Evolutionary conservation across 495 filamentous ascomycete species (phyloP).

Genomic region (Penicillium verhagenii): DNA sequence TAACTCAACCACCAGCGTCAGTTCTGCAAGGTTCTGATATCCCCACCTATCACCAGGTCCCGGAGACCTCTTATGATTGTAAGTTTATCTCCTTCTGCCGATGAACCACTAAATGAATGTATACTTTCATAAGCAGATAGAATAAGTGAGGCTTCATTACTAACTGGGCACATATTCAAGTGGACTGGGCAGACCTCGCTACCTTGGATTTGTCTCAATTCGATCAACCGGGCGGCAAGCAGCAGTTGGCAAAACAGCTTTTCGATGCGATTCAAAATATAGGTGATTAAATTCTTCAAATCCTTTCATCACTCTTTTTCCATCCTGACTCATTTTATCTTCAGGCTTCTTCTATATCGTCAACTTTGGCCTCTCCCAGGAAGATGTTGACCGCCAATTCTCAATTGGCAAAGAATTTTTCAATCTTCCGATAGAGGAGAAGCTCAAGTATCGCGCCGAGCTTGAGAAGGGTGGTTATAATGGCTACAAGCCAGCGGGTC

Average conservation of each 20-base stretch:
- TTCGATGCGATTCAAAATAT: constrained; percentile 37
- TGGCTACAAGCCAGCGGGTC: constrained; percentile 23
- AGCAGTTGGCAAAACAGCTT: constrained; percentile 49
- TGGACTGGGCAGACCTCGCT: constrained; percentile 51
- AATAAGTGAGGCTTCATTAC: no score
- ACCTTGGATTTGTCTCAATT: constrained; percentile 52
- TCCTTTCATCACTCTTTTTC: background rate
- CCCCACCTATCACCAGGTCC: constrained; percentile 35
- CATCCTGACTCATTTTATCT: background rate
- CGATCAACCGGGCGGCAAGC: constrained; percentile 48
- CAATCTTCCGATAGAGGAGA: constrained; percentile 50
- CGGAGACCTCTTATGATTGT: constrained; percentile 39
- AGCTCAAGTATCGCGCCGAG: constrained; percentile 44
- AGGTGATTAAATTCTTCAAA: no score
- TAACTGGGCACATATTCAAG: constrained; percentile 7
- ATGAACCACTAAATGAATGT: background rate
- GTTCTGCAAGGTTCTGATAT: constrained; percentile 15
- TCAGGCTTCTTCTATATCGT: constrained; percentile 50
- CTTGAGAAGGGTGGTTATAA: constrained; percentile 49
- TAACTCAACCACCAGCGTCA: constrained; percentile 9
- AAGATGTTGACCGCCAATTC: constrained; percentile 52
- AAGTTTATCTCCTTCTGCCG: constrained; percentile 2
- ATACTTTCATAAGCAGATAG: no score
- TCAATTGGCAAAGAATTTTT: constrained; percentile 48
- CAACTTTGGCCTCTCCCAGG: constrained; percentile 48